Base-by-base conservation (phyloP, 768 basidiomycete genomes). In the Wakefieldia striispora region DNA sequence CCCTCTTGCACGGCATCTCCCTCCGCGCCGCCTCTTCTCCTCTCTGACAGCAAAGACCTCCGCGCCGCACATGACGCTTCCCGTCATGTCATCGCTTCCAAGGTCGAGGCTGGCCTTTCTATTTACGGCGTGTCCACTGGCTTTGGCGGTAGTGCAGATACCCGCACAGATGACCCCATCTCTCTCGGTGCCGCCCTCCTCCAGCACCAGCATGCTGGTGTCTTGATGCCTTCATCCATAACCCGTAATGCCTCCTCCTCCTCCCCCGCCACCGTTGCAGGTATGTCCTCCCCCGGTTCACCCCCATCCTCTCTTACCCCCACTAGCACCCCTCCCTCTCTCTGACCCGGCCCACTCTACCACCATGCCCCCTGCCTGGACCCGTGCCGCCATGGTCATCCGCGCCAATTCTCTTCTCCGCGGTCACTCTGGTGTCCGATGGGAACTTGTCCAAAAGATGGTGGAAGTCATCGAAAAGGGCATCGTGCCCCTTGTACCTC, bases 321-420 rank as follows among this genome's bases (percentile, higher is more conserved):
- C 5, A 21, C 3, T 11, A 62, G 57, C 45, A 14, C 34, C 72
- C 11, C 74, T 91, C 0, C 88, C 90, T 9, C 81, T 91, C 38
- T 75, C 77, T 5, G 88, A 91, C 60, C 88, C 86, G 1, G 65
- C 85, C 12, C 69, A 77, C 11, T 79, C 82, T 11, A 78, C 79
- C 26, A 82, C 78, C 51, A 92, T 94, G 88, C 91, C 91, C 4
- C 84, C 88, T 51, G 73, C 88, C 2, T 92, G 92, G 88, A 90
- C 92, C 27, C 84, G 91, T 45, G 91, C 86, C 12, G 89, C 91
- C 1, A 91, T 94, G 60, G 70, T 91, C 10, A 77, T 95, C 58
- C 88, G 91, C 56, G 86, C 90, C 77, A 95, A 94, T 68, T 91
- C 89, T 4, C 80, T 95, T 37, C 83, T 91, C 46, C 84, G 91